Evolutionary conservation across 495 filamentous ascomycete genomes (phyloP).

Genomic region (Filosporella fistucella): DNA sequence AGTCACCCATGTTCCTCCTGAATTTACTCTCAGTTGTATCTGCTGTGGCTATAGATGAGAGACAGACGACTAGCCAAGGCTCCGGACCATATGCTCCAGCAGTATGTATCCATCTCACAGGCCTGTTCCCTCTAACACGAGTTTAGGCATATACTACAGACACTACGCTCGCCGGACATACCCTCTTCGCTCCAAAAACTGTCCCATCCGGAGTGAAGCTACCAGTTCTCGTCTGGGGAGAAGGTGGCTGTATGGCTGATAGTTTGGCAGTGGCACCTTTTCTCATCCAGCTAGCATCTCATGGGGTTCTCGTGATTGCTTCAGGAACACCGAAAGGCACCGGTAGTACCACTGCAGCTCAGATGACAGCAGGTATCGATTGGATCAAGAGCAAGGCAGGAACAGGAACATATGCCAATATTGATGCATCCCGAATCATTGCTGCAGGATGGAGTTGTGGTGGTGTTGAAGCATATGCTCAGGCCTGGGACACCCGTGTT

Average conservation of each 20-base stretch:
- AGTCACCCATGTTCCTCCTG: too few relatives aligned
- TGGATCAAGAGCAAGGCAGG: slow-evolving; percentile 26
- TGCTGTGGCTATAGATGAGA: too few relatives aligned
- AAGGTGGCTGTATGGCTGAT: slow-evolving; percentile 29
- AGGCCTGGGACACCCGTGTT: slow-evolving; percentile 20
- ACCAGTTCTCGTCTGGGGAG: slow-evolving; percentile 30
- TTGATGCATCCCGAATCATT: slow-evolving; percentile 23
- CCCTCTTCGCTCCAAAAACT: slow-evolving; percentile 21
- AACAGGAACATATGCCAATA: slow-evolving; percentile 24
- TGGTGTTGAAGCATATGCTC: slow-evolving; percentile 27
- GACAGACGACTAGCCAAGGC: too few relatives aligned
- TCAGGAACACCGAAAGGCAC: slow-evolving; percentile 21
- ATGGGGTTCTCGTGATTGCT: slow-evolving; percentile 29
- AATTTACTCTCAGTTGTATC: too few relatives aligned
- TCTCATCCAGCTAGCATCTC: slow-evolving; percentile 24
- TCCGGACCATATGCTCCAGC: too few relatives aligned
- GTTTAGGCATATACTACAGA: slow-evolving; percentile 21
- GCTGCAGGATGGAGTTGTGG: slow-evolving; percentile 26
- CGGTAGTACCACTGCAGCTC: slow-evolving; percentile 18
- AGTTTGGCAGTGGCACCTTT: slow-evolving; percentile 13
- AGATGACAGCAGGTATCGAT: slow-evolving; percentile 24
- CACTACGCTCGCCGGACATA: slow-evolving; percentile 23
- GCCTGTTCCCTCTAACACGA: background rate
- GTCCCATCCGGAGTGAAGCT: slow-evolving; percentile 22
- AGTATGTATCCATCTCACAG: background rate